A percentile compares a stretch with the other conserved stretches of the same genome.
phyloP scores from a whole-genome alignment of 192 early-diverging fungal genomes.

The Funneliformis geosporum region DNA sequence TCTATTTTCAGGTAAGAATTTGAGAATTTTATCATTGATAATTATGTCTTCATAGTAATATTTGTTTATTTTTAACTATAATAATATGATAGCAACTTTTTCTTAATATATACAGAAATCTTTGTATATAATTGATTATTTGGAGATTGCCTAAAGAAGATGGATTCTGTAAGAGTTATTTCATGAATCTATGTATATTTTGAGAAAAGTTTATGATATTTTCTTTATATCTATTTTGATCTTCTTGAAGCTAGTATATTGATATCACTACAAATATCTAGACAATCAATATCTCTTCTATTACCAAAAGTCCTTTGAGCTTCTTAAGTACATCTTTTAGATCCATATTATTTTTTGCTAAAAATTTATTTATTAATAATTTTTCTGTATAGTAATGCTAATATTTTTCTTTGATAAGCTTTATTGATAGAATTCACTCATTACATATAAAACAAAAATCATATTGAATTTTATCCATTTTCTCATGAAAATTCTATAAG shows the following conservation, averaged over 20 bases:
- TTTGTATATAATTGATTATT: not conserved
- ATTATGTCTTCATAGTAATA: not conserved
- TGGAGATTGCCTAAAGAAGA: not conserved
- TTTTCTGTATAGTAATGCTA: not conserved
- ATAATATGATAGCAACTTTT: not conserved
- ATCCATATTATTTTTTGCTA: not conserved
- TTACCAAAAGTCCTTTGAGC: not conserved
- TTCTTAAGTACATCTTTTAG: not conserved
- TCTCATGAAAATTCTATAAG: not conserved
- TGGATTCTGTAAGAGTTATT: not conserved
- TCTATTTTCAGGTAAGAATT: too few relatives aligned
- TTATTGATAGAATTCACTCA: not conserved
- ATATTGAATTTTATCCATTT: not conserved
- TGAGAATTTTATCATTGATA: too few relatives aligned
- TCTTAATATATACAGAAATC: not conserved
- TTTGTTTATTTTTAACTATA: not conserved
- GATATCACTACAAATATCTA: not conserved
- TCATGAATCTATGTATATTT: not conserved
- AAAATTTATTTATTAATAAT: not conserved
- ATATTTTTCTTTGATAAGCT: not conserved
- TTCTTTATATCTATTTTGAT: not conserved
- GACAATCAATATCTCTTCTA: not conserved
- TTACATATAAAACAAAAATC: not conserved
- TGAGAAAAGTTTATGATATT: too few relatives aligned
- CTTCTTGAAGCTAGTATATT: not conserved